These are phyloP conservation scores for Naganishia vaughanmartiniae DNA, from an alignment of 768 basidiomycete genomes.

Conservation along the genomic window DNA sequence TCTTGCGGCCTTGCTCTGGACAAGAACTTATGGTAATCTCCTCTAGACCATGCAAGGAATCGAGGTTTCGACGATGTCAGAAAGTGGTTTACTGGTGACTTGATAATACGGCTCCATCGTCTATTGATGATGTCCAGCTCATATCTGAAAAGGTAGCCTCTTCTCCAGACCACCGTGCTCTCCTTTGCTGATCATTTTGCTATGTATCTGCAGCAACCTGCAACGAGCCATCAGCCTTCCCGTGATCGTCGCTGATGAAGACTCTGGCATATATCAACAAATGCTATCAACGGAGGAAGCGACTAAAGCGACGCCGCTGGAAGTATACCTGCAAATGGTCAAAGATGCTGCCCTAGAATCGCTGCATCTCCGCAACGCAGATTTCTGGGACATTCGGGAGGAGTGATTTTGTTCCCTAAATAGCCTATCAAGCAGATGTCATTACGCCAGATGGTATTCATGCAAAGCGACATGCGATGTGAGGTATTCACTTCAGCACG, in stretches of 20 bases:
- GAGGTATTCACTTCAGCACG: too few relatives aligned
- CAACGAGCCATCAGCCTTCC: slow-evolving; percentile 70
- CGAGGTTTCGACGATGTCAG: slow-evolving; percentile 11
- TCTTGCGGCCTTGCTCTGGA: too few relatives aligned
- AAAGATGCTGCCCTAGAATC: slow-evolving; percentile 69
- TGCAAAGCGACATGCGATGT: too few relatives aligned
- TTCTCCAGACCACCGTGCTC: neutral
- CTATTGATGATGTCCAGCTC: slow-evolving; percentile 56
- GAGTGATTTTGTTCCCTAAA: too few relatives aligned
- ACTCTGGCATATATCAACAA: slow-evolving; percentile 79
- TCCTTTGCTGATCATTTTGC: neutral
- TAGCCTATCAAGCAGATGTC: neutral
- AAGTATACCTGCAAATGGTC: slow-evolving; percentile 72
- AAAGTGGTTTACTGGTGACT: slow-evolving; percentile 82
- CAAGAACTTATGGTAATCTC: too few relatives aligned
- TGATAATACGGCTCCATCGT: slow-evolving; percentile 78
- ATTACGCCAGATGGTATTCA: too few relatives aligned
- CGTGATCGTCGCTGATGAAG: slow-evolving; percentile 83
- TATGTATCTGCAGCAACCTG: slow-evolving; percentile 56
- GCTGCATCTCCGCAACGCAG: slow-evolving; percentile 54
- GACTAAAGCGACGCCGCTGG: slow-evolving; percentile 60
- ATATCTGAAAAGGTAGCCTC: slow-evolving; percentile 57
- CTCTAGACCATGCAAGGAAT: slow-evolving; percentile 5
- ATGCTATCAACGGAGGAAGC: slow-evolving; percentile 58
- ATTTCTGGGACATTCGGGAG: neutral